phyloP scores from a whole-genome alignment of 2,329 filamentous ascomycete species.

The Penicillium psychrosexuale region DNA sequence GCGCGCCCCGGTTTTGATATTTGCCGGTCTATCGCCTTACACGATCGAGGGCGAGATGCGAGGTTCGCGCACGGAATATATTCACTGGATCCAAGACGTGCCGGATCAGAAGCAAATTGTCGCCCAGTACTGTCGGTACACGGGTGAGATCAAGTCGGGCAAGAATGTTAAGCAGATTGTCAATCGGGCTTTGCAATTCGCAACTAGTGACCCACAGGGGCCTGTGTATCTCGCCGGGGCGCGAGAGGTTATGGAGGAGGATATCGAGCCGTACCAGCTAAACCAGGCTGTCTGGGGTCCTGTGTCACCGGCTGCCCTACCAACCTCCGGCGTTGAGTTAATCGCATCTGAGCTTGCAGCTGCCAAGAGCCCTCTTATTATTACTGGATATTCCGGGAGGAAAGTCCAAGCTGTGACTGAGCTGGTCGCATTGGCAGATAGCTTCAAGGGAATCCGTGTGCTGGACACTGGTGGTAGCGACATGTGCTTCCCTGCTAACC shows the following conservation, averaged over 20 bases:
- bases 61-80: slow-evolving; percentile 76
- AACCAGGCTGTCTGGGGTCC: slow-evolving; percentile 68
- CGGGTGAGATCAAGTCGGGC: slow-evolving; percentile 77
- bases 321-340: slow-evolving; percentile 44
- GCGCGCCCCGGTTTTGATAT: slow-evolving; percentile 71
- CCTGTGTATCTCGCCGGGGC: slow-evolving; percentile 77
- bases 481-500: slow-evolving; percentile 50
- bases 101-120: slow-evolving; percentile 79
- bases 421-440: slow-evolving; percentile 48
- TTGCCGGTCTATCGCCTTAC: slow-evolving; percentile 73
- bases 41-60: slow-evolving; percentile 74
- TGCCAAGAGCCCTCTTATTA: slow-evolving; percentile 49
- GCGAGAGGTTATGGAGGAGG: slow-evolving; percentile 80
- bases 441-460: slow-evolving; percentile 49
- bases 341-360: slow-evolving; percentile 46
- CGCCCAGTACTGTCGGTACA: slow-evolving; percentile 79
- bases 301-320: slow-evolving; percentile 64
- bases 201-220: slow-evolving; percentile 70
- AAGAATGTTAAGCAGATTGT: slow-evolving; percentile 87
- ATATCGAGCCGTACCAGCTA: slow-evolving; percentile 69
- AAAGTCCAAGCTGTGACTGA: slow-evolving; percentile 43
- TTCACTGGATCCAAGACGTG: slow-evolving; percentile 83
- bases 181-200: slow-evolving; percentile 78
- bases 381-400: slow-evolving; percentile 53
- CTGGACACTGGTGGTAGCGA: slow-evolving; percentile 54